Base-by-base conservation (phyloP, 2,329 filamentous ascomycete genomes). In the Byssothecium circinans region DNA sequence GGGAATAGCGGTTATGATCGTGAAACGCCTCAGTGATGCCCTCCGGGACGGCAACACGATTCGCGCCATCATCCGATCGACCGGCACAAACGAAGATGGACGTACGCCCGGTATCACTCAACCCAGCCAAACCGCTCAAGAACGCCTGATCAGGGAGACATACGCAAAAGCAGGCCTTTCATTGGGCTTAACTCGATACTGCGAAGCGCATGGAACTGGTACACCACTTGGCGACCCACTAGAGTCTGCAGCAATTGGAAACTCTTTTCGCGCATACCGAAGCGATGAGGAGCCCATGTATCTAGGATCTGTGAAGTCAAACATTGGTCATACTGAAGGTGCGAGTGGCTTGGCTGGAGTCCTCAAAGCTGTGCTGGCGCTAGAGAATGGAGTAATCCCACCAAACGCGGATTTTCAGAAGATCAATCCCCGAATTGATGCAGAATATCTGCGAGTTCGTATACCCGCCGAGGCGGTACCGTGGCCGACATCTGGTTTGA, bases 171-270 rank as follows among this genome's bases (percentile, higher is more conserved):
- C 69, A 4, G 68, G 68, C 6, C 61, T 75, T 5, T 62, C 69
- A 48, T 45, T 56, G 1, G 43, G 49, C n/a, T 19, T 41, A 3
- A 58, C 62, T 69, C 20, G 49, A 11, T 64, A 56, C 20, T 51
- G 60, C 15, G 59, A 65, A 40, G 52, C 56, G 1, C 59, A 61
- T 30, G 57, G 81, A 8, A 84, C 81, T 0, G 82, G 82, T 2
- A 85, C 82, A 1, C 72, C 76, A 27, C 78, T 77, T 2, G 57
- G 60, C 3, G 64, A 67, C 35, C 62, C 64, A 1, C 50, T 58
- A 2, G 63, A 66, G 42, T 45, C 50, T 4, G 41, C 40, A 2
- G 59, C 57, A 3, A 54, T 64, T 5, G 40, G 23, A 18, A 30
- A 17, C 4, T 15, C 8, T 8, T 41, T 30, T 15, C 19, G 19